Evolutionary conservation across 2,329 filamentous ascomycete genomes (phyloP).

Genomic region (Botrytis aclada): DNA sequence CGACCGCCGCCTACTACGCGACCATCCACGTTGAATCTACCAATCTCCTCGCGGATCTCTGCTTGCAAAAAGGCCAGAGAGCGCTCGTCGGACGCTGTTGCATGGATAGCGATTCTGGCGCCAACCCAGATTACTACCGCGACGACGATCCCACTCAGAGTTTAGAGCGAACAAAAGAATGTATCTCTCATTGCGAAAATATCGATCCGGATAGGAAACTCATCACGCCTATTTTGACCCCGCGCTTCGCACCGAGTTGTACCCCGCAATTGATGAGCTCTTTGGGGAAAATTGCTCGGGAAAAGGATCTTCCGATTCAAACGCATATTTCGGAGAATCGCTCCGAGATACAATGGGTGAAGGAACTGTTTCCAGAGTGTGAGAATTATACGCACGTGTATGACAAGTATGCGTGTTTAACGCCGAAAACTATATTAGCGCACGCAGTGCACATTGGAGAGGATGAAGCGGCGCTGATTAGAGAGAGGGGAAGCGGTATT

Average conservation of each 20-base stretch:
- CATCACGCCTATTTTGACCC: constrained; percentile 77
- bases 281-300: constrained; percentile 62
- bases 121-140: constrained; percentile 67
- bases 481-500: constrained; percentile 60
- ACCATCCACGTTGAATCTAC: constrained; percentile 84
- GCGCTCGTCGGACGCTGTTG: constrained; percentile 92
- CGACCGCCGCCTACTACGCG: constrained; percentile 91
- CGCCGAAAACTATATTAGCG: constrained; percentile 72
- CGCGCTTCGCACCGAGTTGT: constrained; percentile 63
- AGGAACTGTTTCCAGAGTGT: constrained; percentile 62
- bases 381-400: constrained; percentile 74
- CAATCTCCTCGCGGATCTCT: constrained; percentile 86
- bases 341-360: constrained; percentile 69
- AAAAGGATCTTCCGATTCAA: constrained; percentile 68
- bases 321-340: constrained; percentile 88
- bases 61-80: constrained; percentile 74
- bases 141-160: constrained; percentile 64
- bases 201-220: constrained; percentile 66
- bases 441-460: constrained; percentile 76
- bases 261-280: constrained; percentile 55
- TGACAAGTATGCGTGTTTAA: constrained; percentile 68
- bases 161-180: constrained; percentile 53
- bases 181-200: constrained; percentile 61
- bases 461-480: constrained; percentile 58
- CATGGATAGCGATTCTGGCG: constrained; percentile 71